phyloP scores from a whole-genome alignment of 2,329 filamentous ascomycete species.

The Aspergillus viridinutans region DNA sequence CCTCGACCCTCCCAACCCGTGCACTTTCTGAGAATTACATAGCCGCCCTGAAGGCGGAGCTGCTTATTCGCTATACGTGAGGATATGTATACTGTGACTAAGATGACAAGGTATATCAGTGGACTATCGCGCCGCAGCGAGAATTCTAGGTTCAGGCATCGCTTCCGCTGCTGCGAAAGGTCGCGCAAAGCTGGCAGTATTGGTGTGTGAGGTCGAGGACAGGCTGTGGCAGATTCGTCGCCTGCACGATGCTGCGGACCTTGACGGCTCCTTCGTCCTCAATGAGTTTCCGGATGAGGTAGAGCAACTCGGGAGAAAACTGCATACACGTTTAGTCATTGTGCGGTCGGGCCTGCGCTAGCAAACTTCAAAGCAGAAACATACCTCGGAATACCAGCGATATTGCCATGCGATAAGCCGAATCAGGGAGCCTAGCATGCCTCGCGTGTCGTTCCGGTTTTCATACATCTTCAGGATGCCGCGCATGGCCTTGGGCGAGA shows the following conservation, averaged over 20 bases:
- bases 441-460: slow-evolving; percentile 70
- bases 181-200: slow-evolving; percentile 89
- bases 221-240: slow-evolving; percentile 86
- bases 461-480: slow-evolving; percentile 80
- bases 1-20: background rate
- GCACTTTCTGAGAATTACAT: background rate
- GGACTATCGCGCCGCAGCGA: no score
- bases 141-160: slow-evolving; percentile 57
- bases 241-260: slow-evolving; percentile 93
- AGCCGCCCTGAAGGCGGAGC: background rate
- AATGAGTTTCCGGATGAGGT: slow-evolving; percentile 84
- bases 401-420: slow-evolving; percentile 96
- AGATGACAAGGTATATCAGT: background rate
- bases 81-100: background rate
- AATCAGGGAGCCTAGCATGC: slow-evolving; percentile 81
- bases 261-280: slow-evolving; percentile 98
- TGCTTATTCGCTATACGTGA: background rate
- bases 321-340: slow-evolving; percentile 28
- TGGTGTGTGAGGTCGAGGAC: slow-evolving; percentile 94
- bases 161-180: slow-evolving; percentile 89
- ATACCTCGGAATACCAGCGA: slow-evolving; percentile 93
- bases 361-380: slow-evolving; percentile 8
- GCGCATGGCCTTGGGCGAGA: slow-evolving; percentile 86
- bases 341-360: background rate
- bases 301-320: slow-evolving; percentile 89